phyloP scores from a whole-genome alignment of 1,284 basidiomycete genomes.

The Sporisorium reilianum region DNA sequence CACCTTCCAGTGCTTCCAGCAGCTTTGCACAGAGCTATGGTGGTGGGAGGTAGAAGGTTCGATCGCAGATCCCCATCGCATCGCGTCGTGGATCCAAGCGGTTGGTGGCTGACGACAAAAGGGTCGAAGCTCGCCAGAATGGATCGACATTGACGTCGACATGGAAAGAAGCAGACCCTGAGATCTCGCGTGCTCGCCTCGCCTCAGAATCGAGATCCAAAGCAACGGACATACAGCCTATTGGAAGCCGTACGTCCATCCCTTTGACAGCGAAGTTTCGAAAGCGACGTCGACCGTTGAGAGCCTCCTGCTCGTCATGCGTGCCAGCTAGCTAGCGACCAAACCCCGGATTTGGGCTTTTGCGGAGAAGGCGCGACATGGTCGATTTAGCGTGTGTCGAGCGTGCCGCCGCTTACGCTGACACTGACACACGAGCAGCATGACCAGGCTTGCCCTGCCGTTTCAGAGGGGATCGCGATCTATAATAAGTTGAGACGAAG shows the following conservation, averaged over 20 bases:
- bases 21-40: not conserved
- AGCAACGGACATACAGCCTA: too few relatives aligned
- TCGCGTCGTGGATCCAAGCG: not conserved
- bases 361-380: not conserved
- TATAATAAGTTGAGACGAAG: not conserved
- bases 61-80: constrained; percentile 1
- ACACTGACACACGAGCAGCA: not conserved
- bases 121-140: not conserved
- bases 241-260: not conserved
- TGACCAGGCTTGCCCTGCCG: not conserved
- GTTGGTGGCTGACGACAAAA: constrained; percentile 1
- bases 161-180: not conserved
- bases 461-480: constrained; percentile 3
- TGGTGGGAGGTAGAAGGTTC: not conserved
- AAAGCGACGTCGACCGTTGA: not conserved
- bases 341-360: constrained; percentile 10
- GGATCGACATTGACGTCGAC: constrained; percentile 3
- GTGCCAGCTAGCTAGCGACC: not conserved
- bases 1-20: too few relatives aligned
- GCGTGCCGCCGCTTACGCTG: constrained; percentile 5
- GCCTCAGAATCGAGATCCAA: too few relatives aligned
- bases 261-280: not conserved
- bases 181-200: not conserved
- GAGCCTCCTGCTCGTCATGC: not conserved
- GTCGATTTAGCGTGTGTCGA: not conserved